Evolutionary conservation across 108 stramenopile species (phyloP), one percentile per base, ranked within the genome.

Genomic region (Nitzschia inconspicua): DNA sequence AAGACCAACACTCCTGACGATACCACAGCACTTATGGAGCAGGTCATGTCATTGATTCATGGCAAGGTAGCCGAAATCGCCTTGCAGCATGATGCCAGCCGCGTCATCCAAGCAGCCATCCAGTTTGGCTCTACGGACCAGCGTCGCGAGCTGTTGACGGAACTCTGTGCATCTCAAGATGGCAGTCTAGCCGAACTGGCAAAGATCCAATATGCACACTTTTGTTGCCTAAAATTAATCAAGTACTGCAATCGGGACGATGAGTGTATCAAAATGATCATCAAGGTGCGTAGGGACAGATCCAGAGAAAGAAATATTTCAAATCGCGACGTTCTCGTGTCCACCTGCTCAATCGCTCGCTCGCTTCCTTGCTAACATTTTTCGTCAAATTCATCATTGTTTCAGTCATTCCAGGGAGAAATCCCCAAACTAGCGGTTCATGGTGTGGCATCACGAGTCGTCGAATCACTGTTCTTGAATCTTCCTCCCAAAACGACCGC

Each of bases 191-290:
- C 72, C 2, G 95, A 94, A 52, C 59, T 96, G 43, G 76, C 86
- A 57, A 94, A 89, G 83, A 79, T 75, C 42, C 95, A 91, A 50
- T 96, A 96, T 70, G 85, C 91, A 36, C 93, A 94, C 75, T 96
- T 96, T 77, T 73, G 73, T 40, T 89, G 86, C 36, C 67, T 94
- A 39, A 96, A 96, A 64, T 73, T 88, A 50, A 93, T 96, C 63
- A 90, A 91, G 60, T 94, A 93, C 59, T 83, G 88, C 47, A 57
- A 51, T 37, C 68, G 68, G 31, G 82, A 84, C 57, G 63, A 73
- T 32, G 80, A 73, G 13, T 80, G 73, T 53, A 70, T 85, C 28
- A 66, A 72, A 32, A 59, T 76, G 63, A 84, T 89, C 53, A 84
- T 89, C 44, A 89, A 84, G 83, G 86, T 87, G 54, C 52, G 85